Base-by-base conservation (phyloP, 1,284 basidiomycete species). In the Marasmius sp. region DNA sequence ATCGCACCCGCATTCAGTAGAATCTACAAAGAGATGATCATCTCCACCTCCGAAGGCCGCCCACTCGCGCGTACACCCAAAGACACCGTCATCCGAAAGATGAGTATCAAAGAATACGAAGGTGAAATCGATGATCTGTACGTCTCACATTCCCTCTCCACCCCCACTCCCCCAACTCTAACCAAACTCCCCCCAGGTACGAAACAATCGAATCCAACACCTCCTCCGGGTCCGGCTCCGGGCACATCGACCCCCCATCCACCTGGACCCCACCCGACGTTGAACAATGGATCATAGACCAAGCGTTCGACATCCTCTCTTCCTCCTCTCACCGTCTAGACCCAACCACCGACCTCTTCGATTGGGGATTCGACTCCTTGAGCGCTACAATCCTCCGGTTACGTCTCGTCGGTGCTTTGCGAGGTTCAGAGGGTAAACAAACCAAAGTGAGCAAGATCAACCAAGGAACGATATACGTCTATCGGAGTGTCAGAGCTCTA, bases 81-180 rank as follows among this genome's bases (percentile, higher is more conserved):
- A 60, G 65, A 64, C 1, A 69, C 66, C 0, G 59, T 69, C 14
- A 48, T 64, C 37, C 52, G 63, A n/a, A 62, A 61, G 39, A 62
- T 61, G 1, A 52, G 65, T 2, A 14, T 67, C 6, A 36, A 56
- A 9, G 12, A 59, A 37, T 69, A 67, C 22, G 51, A 60, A 7
- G 12, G 45, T 6, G 68, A 69, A 52, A 67, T 69, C 27, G 55
- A 69, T 2, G 51, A 61, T 5, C 16, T 69, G 68, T 69, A 48
- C 7, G 66, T 62, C 14, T 18, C 34, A n/a, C 52, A 37, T n/a
- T 1, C 2, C 16, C 34, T 10, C n/a, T 6, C 52, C 16, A 6
- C 34, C 20, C 16, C 50, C 9, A 2, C n/a, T n/a, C 2, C n/a
- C 14, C 9, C 8, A 36, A 9, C 11, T n/a, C 52, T 18, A 18